A percentile compares a stretch with the other conserved stretches of the same genome.
phyloP scores from a whole-genome alignment of 371 early-diverging fungal species.

The Actinomortierella wolfii region DNA sequence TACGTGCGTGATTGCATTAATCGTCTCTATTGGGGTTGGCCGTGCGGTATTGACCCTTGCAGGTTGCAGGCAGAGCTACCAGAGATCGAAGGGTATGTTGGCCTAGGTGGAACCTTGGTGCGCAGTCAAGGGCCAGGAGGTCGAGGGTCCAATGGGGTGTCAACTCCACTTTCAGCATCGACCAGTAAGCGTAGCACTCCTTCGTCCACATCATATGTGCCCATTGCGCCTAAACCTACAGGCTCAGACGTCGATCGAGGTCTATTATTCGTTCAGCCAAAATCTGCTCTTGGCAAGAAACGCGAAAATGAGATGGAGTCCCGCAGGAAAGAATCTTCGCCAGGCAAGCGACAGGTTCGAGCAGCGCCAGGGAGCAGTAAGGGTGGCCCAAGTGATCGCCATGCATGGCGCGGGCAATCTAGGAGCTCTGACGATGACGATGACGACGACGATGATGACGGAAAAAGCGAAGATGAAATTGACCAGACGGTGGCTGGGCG shows the following conservation, averaged over 20 bases:
- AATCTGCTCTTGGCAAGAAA: too few relatives aligned
- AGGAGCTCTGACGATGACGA: background rate
- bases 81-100: constrained; percentile 18
- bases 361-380: constrained; percentile 1
- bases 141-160: too few relatives aligned
- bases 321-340: constrained; percentile 3
- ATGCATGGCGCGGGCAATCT: constrained; percentile 1
- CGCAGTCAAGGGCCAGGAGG: too few relatives aligned
- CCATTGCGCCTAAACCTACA: background rate
- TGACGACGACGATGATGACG: constrained; percentile 13
- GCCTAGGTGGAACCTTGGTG: background rate
- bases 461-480: background rate
- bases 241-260: background rate
- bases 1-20: constrained; percentile 28
- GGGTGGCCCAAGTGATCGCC: constrained; percentile 17
- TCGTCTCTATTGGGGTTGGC: constrained; percentile 40
- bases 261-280: too few relatives aligned
- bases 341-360: constrained; percentile 23
- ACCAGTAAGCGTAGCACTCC: background rate
- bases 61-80: constrained; percentile 22
- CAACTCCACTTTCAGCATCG: background rate
- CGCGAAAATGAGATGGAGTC: background rate
- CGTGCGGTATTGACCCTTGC: constrained; percentile 22
- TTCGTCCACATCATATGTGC: background rate
- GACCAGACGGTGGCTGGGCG: background rate